Percentiles rank a stretch among this genome's conserved stretches.
Evolutionary conservation across 179 eudicot species (phyloP).

Genomic region (Corrigiola litoralis): DNA sequence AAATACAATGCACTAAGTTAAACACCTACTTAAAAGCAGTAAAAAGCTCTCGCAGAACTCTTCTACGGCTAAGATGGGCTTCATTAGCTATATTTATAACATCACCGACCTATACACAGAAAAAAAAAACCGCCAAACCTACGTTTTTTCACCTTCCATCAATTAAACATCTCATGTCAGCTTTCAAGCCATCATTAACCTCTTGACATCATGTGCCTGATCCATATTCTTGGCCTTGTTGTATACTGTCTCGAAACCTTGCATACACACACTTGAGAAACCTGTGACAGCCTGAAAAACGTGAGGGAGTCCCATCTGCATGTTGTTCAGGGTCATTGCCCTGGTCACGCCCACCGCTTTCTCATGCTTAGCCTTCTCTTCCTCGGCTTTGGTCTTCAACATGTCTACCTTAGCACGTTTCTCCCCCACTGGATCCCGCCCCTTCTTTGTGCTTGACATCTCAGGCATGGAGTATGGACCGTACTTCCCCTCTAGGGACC

Average conservation of each 20-base stretch:
- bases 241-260: slow-evolving; percentile 60
- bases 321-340: slow-evolving; percentile 73
- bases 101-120: slow-evolving; percentile 7
- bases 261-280: slow-evolving; percentile 74
- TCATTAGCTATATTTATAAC: background rate
- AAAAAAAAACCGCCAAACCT: background rate
- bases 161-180: background rate
- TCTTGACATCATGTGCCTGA: slow-evolving; percentile 49
- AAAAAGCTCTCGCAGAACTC: background rate
- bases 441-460: slow-evolving; percentile 25
- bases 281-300: slow-evolving; percentile 88
- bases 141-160: background rate
- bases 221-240: slow-evolving; percentile 52
- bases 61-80: background rate
- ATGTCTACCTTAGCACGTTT: slow-evolving; percentile 63
- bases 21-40: slow-evolving; percentile 2
- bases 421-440: slow-evolving; percentile 47
- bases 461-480: slow-evolving; percentile 51
- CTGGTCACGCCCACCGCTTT: slow-evolving; percentile 67
- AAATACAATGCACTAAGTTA: slow-evolving; percentile 10
- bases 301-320: slow-evolving; percentile 85
- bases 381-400: slow-evolving; percentile 65
- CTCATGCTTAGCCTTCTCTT: slow-evolving; percentile 76
- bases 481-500: slow-evolving; percentile 59
- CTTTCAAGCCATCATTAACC: slow-evolving; percentile 41